phyloP scores from a whole-genome alignment of 345 rosid genomes.

The Salix brachista region DNA sequence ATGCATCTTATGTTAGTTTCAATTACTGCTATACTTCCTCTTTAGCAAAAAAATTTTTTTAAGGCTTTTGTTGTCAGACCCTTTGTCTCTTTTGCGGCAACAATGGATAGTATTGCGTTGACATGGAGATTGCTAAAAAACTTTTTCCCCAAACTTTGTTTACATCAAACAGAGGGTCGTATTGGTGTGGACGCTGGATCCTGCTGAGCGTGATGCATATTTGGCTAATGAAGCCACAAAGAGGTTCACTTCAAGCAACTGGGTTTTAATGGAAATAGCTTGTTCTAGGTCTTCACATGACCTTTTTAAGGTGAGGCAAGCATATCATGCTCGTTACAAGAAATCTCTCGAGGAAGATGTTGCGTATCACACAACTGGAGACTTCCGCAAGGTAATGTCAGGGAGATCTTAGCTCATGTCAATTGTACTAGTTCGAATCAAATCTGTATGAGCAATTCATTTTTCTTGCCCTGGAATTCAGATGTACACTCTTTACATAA shows the following conservation, averaged over 20 bases:
- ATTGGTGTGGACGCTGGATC: conserved; percentile 64
- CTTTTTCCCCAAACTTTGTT: conserved; percentile 1
- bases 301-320: conserved; percentile 57
- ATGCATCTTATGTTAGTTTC: background rate
- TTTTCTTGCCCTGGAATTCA: background rate
- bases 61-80: background rate
- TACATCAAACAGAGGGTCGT: conserved; percentile 49
- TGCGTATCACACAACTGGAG: conserved; percentile 69
- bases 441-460: background rate
- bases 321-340: conserved; percentile 74
- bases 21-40: background rate
- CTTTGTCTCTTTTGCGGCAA: too few species aligned
- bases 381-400: conserved; percentile 60
- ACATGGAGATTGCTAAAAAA: background rate
- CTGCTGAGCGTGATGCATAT: conserved; percentile 74
- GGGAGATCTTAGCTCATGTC: background rate
- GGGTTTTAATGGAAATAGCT: conserved; percentile 80
- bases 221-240: conserved; percentile 74
- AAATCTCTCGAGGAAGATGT: conserved; percentile 90
- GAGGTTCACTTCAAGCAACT: conserved; percentile 61
- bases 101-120: background rate
- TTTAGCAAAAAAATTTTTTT: background rate
- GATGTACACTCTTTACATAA: background rate
- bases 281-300: conserved; percentile 64
- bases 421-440: too few species aligned